Evolutionary conservation across 179 eudicot genomes (phyloP), one percentile per base, ranked within the genome.

Genomic region (Camellia oleifera): DNA sequence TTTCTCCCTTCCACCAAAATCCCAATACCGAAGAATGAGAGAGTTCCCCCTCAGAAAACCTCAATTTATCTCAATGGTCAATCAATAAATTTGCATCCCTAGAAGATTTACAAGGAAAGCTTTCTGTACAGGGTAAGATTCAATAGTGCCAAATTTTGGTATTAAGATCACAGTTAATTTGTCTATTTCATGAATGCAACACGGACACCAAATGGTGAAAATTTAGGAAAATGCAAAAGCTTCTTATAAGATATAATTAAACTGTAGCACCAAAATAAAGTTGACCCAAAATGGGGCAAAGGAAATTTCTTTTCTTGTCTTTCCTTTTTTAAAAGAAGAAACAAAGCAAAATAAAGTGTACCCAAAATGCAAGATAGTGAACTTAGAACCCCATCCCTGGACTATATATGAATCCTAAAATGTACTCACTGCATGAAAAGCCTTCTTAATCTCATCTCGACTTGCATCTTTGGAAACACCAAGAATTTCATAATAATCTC

Each of bases 361-460:
- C 1, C 18, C n/a, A 71, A 44, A 67, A 48, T 66, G 20, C 44
- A 72, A 46, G 58, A 63, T 11, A 11, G 66, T 13, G 44, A 23
- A 77, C 50, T 70, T 56, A 69, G 7, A 56, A 69, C 23, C 58
- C 61, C 50, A 58, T 52, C 46, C 50, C 46, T n/a, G 14, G 6
- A 40, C 57, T 18, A 45, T 40, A 69, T 13, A 62, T 18, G 60
- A 32, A 77, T 32, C 1, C 14, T 44, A 26, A 67, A 69, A 63
- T 67, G 23, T 63, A 81, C 91, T 76, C 69, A 88, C 91, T 40
- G 63, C 88, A 78, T 89, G 98, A 85, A 84, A 95, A 79, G 97
- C 95, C 86, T 93, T 93, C 81, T 88, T 92, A 82, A 95, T 93
- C 84, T 95, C 93, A 82, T 93, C 94, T 73, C 78, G 89, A 56